Conservation (phyloP, 2,329 filamentous ascomycete species). For the Aspergillus sp. region DNA sequence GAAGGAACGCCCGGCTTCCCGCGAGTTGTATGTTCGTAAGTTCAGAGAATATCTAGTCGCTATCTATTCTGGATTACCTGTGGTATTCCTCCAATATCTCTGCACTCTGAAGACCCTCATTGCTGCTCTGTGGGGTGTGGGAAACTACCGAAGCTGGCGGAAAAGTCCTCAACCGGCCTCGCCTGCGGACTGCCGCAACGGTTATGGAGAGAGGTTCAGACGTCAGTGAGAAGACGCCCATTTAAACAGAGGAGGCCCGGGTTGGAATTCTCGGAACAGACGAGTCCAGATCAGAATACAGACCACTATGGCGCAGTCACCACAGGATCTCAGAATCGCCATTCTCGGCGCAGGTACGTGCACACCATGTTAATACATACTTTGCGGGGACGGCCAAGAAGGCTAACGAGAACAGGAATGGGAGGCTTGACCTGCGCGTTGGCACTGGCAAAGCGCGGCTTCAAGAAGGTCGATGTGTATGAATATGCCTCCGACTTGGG, state of each 20-base stretch:
- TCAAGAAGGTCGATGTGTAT: conserved; percentile 63
- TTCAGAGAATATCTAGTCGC: too few species aligned
- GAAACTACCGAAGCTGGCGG: not conserved
- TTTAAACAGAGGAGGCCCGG: not conserved
- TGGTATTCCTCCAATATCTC: too few species aligned
- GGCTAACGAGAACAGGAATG: conserved; percentile 51
- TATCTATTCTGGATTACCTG: too few species aligned
- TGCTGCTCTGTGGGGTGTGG: not conserved
- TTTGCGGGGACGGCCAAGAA: not conserved
- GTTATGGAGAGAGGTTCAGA: not conserved
- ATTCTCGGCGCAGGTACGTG: conserved; percentile 42
- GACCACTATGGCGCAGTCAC: conserved; percentile 15
- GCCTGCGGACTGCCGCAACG: not conserved
- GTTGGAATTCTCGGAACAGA: too few species aligned
- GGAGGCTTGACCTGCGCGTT: conserved; percentile 64
- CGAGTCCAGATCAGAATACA: not conserved
- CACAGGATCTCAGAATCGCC: conserved; percentile 33
- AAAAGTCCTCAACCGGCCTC: not conserved
- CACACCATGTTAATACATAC: not conserved
- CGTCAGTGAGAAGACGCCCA: too few species aligned
- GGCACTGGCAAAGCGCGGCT: conserved; percentile 65
- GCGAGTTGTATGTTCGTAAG: too few species aligned
- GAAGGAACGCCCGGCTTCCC: too few species aligned
- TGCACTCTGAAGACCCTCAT: too few species aligned
- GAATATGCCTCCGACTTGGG: conserved; percentile 64